Evolutionary conservation across 2,329 filamentous ascomycete species (phyloP).

Genomic region (Teratosphaeria gauchensis): DNA sequence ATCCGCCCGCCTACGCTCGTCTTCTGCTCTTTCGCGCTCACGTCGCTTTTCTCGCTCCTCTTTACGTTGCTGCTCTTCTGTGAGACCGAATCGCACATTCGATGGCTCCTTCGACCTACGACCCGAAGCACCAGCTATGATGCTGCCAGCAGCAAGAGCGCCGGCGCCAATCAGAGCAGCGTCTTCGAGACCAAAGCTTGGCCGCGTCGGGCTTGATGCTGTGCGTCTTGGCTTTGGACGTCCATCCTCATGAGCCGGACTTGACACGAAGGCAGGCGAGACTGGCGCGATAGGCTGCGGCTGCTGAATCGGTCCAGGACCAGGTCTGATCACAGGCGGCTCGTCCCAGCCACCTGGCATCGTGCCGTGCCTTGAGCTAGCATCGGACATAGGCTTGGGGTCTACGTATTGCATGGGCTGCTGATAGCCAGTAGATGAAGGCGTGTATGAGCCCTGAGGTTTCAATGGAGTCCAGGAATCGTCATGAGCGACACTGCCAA

Average conservation of each 20-base stretch:
- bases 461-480: constrained; percentile 29
- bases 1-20: constrained; percentile 22
- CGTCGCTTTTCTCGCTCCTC: constrained; percentile 18
- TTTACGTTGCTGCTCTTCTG: constrained; percentile 42
- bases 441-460: not conserved
- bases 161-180: constrained; percentile 35
- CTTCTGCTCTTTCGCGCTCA: constrained; percentile 12
- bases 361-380: constrained; percentile 31
- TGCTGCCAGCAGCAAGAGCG: constrained; percentile 28
- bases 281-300: constrained; percentile 71
- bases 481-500: constrained; percentile 28
- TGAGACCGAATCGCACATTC: constrained; percentile 49
- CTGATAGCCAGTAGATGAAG: constrained; percentile 2
- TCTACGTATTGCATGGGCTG: constrained; percentile 53
- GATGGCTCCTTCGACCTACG: constrained; percentile 26
- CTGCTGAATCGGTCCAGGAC: constrained; percentile 65
- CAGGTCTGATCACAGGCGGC: constrained; percentile 37
- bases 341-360: constrained; percentile 24
- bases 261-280: constrained; percentile 20
- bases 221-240: constrained; percentile 39
- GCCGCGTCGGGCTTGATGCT: constrained; percentile 21
- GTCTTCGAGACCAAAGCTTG: constrained; percentile 22
- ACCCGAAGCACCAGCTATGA: constrained; percentile 19
- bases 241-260: not conserved
- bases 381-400: constrained; percentile 58